Evolutionary conservation across 78 protist genomes (phyloP).

Genomic region (Creolimax fragrantissima): DNA sequence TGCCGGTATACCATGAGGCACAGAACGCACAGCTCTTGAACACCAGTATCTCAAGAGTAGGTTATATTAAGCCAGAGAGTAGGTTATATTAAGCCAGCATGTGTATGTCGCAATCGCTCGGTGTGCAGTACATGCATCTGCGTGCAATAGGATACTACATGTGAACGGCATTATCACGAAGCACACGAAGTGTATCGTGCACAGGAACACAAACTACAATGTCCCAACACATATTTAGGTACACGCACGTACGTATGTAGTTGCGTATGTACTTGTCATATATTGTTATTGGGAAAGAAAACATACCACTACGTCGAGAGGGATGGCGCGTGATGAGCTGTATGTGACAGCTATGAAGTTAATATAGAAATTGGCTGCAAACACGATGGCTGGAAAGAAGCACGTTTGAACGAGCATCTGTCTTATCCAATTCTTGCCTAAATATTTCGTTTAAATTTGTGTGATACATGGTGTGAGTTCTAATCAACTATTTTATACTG

Average conservation of each 20-base stretch:
- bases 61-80: too few relatives aligned
- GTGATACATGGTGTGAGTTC: neutral
- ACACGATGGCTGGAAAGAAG: constrained; percentile 32
- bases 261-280: neutral
- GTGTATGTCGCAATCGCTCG: too few relatives aligned
- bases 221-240: neutral
- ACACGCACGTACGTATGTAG: too few relatives aligned
- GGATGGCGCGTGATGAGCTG: constrained; percentile 32
- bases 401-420: constrained; percentile 44
- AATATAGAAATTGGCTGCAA: constrained; percentile 14
- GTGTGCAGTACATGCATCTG: too few relatives aligned
- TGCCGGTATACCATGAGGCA: too few relatives aligned
- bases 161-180: too few relatives aligned
- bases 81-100: too few relatives aligned
- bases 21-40: too few relatives aligned
- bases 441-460: too few relatives aligned
- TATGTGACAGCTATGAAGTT: constrained; percentile 59
- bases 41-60: too few relatives aligned
- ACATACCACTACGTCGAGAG: constrained; percentile 11
- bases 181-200: neutral
- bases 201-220: neutral
- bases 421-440: constrained; percentile 57
- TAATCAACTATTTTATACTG: neutral
- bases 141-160: too few relatives aligned
- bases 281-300: neutral